Evolutionary conservation across 2,329 filamentous ascomycete species (phyloP), one percentile per base, ranked within the genome.

Genomic region (Epicoccum sorghinum): DNA sequence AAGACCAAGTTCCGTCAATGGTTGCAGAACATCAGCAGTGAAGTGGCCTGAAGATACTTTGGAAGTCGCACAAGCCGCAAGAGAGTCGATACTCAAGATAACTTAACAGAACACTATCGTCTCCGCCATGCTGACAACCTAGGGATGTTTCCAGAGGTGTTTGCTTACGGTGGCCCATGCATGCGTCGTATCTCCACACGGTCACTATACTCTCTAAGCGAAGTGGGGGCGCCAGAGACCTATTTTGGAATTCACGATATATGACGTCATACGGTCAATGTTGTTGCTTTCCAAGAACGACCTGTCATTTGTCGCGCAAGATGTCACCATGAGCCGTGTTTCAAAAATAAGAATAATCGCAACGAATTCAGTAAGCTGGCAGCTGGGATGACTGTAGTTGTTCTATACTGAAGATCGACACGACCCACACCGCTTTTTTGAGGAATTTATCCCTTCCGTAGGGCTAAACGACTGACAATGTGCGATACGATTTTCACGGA

Each of bases 191-290:
- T 65, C 62, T 40, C 64, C 64, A 65, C 64, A 55, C 45, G 18
- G 40, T 62, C 61, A 59, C 49, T 61, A 57, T 61, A 48, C 39
- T 30, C 37, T 25, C 43, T 43, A 43, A n/a, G 36, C 48, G 48
- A 51, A 46, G 44, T 48, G 49, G 42, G 43, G 42, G 40, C 43
- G 30, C 35, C 41, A 43, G 41, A 29, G 13, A 42, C 32, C 37
- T 49, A 63, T 55, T 55, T 46, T 49, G 41, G 47, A 35, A 35
- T 9, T 60, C 60, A 59, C 60, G 58, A 65, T 65, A 39, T 44
- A 59, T 68, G 63, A 67, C 61, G 65, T 68, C 63, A 66, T 39
- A 36, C 18, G 18, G 40, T 53, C 37, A 43, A 52, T 51, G 30
- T 30, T 36, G 46, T 40, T 47, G 18, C 42, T 52, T 43, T 29